Percentiles rank a stretch among this genome's conserved stretches.
phyloP scores from a whole-genome alignment of 345 rosid species.

The Rubroshorea leprosula region DNA sequence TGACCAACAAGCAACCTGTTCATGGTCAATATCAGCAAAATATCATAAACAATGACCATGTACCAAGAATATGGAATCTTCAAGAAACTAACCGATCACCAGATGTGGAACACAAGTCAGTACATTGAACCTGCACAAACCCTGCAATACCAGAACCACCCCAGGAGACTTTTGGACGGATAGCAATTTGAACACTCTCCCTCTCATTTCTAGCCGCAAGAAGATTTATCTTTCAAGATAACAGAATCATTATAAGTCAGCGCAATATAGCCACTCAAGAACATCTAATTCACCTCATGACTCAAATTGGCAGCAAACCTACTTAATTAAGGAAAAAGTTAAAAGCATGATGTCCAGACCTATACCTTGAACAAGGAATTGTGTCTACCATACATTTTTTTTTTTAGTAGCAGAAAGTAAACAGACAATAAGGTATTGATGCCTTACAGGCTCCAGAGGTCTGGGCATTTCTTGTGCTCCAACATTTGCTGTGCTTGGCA shows the following conservation, averaged over 20 bases:
- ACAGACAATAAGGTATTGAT: not conserved
- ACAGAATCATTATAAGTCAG: slow-evolving; percentile 18
- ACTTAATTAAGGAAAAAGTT: not conserved
- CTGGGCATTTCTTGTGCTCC: slow-evolving; percentile 84
- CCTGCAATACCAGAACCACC: slow-evolving; percentile 59
- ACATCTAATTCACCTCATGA: not conserved
- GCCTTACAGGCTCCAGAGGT: slow-evolving; percentile 69
- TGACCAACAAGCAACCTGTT: slow-evolving; percentile 76
- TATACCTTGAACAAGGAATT: not conserved
- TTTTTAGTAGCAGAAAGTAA: not conserved
- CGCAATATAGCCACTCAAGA: slow-evolving; percentile 11
- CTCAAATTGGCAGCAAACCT: not conserved
- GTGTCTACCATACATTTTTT: too few relatives aligned
- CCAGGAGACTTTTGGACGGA: slow-evolving; percentile 96
- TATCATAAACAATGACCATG: slow-evolving; percentile 6
- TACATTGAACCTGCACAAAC: slow-evolving; percentile 78
- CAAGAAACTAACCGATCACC: slow-evolving; percentile 69
- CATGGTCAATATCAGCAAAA: slow-evolving; percentile 17
- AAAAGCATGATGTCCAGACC: not conserved
- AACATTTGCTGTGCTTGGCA: slow-evolving; percentile 79
- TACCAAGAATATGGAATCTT: slow-evolving; percentile 16
- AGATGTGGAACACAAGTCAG: slow-evolving; percentile 67
- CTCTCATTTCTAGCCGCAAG: slow-evolving; percentile 97
- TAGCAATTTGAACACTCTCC: slow-evolving; percentile 88
- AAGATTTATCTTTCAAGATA: slow-evolving; percentile 64